Percentiles rank a stretch among this genome's conserved stretches.
Evolutionary conservation across 108 stramenopile species (phyloP).

Genomic region (Cyclotella baltica): DNA sequence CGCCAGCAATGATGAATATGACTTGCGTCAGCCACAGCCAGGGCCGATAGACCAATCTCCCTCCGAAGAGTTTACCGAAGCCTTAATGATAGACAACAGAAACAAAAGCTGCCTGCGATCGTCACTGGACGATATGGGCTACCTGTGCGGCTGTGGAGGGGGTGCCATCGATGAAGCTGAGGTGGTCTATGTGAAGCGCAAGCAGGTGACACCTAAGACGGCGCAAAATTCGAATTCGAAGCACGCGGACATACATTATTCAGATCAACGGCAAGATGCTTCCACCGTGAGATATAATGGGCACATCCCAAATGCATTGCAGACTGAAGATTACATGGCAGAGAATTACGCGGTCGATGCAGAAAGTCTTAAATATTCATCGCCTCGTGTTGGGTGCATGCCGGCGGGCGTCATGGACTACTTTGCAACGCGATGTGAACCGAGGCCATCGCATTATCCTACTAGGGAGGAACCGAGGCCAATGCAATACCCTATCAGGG

Average conservation of each 20-base stretch:
- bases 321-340: neutral
- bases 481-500: too few species aligned
- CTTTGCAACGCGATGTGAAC: neutral
- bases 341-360: neutral
- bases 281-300: neutral
- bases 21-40: neutral
- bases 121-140: neutral
- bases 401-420: neutral
- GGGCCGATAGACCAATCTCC: neutral
- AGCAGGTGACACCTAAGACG: neutral
- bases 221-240: neutral
- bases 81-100: neutral
- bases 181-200: conserved; percentile 7
- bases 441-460: neutral
- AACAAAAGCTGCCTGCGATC: neutral
- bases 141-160: conserved; percentile 5
- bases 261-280: conserved; percentile 7
- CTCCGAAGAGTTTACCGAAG: neutral
- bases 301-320: neutral
- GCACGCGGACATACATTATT: neutral
- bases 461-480: neutral
- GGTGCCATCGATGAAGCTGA: neutral
- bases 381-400: conserved; percentile 4
- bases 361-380: neutral
- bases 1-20: neutral